A percentile compares a stretch with the other conserved stretches of the same genome.
Conservation (phyloP, 768 basidiomycete genomes). For the Lentinula boryana region DNA sequence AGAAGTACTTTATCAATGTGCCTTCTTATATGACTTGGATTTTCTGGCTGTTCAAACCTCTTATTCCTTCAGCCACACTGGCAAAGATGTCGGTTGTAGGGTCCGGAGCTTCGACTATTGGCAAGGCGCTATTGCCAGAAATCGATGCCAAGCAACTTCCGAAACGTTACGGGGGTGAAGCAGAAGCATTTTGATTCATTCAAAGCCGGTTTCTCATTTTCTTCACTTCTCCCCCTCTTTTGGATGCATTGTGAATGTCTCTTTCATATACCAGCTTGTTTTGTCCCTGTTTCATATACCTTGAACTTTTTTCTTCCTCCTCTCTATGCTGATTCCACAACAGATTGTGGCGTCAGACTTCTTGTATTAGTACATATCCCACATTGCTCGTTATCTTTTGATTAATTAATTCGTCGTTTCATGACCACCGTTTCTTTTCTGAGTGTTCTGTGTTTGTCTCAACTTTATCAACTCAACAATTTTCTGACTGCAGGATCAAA, state of each 20-base stretch:
- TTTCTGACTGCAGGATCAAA: too few relatives aligned
- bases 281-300: too few relatives aligned
- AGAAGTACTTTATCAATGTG: constrained; percentile 81
- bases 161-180: constrained; percentile 63
- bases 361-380: not conserved
- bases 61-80: constrained; percentile 66
- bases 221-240: not conserved
- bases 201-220: not conserved
- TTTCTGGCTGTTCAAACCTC: constrained; percentile 77
- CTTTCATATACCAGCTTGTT: too few relatives aligned
- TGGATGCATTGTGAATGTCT: too few relatives aligned
- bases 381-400: not conserved
- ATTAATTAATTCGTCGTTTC: too few relatives aligned
- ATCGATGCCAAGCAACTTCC: constrained; percentile 59
- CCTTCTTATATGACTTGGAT: constrained; percentile 74
- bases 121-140: constrained; percentile 50
- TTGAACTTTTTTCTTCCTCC: not conserved
- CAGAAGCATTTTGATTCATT: constrained; percentile 37
- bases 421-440: too few relatives aligned
- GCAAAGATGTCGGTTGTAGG: constrained; percentile 81
- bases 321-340: not conserved
- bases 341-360: too few relatives aligned
- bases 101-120: constrained; percentile 49
- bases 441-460: too few relatives aligned
- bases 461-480: too few relatives aligned